A percentile compares a stretch with the other conserved stretches of the same genome.
These are phyloP conservation scores for Phyllostachys edulis DNA, from an alignment of 176 grass and related monocot genomes.

Conservation along the genomic window DNA sequence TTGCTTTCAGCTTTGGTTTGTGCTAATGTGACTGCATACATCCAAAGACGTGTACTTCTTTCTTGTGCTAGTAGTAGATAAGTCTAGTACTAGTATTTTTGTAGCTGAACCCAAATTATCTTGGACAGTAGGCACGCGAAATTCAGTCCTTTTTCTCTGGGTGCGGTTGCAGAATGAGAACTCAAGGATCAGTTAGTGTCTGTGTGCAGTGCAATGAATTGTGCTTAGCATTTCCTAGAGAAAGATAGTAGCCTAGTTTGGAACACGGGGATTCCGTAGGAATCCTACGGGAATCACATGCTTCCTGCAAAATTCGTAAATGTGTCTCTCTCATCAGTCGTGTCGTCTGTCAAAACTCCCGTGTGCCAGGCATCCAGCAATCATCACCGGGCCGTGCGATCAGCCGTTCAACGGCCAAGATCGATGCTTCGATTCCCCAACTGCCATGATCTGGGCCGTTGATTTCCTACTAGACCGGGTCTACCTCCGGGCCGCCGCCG, in stretches of 20 bases:
- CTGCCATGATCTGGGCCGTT: neutral
- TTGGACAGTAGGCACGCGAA: neutral
- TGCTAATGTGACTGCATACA: neutral
- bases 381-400: neutral
- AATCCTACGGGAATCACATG: no score
- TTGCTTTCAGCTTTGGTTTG: slow-evolving; percentile 21
- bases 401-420: neutral
- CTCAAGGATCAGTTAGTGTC: no score
- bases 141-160: neutral
- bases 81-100: neutral
- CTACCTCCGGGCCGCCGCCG: neutral
- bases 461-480: neutral
- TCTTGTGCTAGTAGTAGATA: neutral
- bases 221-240: neutral
- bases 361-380: no score
- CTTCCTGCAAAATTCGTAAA: no score
- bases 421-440: neutral
- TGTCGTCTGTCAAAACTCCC: no score
- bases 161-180: neutral
- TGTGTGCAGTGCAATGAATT: neutral
- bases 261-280: no score
- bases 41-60: neutral
- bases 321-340: no score
- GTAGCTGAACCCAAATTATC: neutral
- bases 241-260: neutral